A percentile compares a stretch with the other conserved stretches of the same genome.
Evolutionary conservation across 148 eudicot species (phyloP).

Genomic region (Cornus kousa): DNA sequence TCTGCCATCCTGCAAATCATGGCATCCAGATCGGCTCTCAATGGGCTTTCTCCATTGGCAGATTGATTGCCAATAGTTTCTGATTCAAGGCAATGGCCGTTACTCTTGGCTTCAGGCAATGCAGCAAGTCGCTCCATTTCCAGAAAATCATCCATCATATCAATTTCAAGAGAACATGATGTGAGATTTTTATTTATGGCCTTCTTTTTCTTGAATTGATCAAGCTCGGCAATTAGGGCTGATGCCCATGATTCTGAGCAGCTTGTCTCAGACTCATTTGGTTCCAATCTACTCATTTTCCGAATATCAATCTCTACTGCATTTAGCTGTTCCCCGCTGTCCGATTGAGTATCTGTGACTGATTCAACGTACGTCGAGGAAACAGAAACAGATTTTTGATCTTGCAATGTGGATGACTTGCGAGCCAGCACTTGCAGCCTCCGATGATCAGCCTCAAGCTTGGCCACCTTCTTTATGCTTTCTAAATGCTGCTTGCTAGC

Average conservation of each 20-base stretch:
- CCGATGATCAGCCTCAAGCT: constrained; percentile 86
- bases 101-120: constrained; percentile 39
- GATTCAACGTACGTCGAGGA: constrained; percentile 56
- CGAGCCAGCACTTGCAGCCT: constrained; percentile 54
- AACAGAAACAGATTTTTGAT: constrained; percentile 30
- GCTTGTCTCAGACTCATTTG: constrained; percentile 16
- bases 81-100: constrained; percentile 17
- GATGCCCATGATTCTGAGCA: constrained; percentile 60
- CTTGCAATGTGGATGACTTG: constrained; percentile 30
- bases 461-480: constrained; percentile 69
- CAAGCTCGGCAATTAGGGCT: constrained; percentile 68
- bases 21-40: constrained; percentile 31
- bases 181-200: constrained; percentile 25
- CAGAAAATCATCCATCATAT: constrained; percentile 91
- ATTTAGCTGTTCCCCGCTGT: constrained; percentile 31
- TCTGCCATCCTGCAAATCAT: constrained; percentile 26
- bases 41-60: constrained; percentile 17
- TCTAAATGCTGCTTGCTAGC: constrained; percentile 88
- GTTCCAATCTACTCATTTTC: constrained; percentile 19
- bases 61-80: constrained; percentile 5
- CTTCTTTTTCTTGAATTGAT: constrained; percentile 52
- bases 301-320: constrained; percentile 27
- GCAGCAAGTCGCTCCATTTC: constrained; percentile 91
- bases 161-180: constrained; percentile 42
- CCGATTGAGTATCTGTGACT: constrained; percentile 63